phyloP scores from a whole-genome alignment of 345 rosid species.

The Camelina sativa region DNA sequence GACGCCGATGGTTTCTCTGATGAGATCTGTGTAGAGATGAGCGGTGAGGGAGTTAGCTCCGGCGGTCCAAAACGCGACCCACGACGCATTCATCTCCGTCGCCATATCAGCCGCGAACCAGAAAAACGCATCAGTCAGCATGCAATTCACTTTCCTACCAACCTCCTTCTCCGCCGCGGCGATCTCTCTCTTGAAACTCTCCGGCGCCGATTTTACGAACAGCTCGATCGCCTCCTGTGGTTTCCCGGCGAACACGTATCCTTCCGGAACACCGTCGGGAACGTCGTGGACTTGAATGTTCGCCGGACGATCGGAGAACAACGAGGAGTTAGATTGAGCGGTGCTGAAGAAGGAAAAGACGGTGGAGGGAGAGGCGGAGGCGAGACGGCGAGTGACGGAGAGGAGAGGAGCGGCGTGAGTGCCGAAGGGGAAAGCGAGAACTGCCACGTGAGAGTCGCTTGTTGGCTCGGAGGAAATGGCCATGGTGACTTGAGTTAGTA shows the following conservation, averaged over 20 bases:
- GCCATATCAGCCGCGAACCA: conserved; percentile 56
- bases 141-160: conserved; percentile 50
- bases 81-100: conserved; percentile 42
- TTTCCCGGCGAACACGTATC: conserved; percentile 36
- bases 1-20: conserved; percentile 37
- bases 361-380: conserved; percentile 47
- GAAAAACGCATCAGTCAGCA: conserved; percentile 62
- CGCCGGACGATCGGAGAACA: conserved; percentile 37
- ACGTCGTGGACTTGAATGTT: conserved; percentile 53
- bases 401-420: conserved; percentile 61
- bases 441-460: conserved; percentile 49
- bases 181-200: conserved; percentile 44
- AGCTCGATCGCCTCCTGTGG: conserved; percentile 54
- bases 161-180: conserved; percentile 46
- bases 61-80: conserved; percentile 56
- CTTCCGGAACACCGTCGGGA: conserved; percentile 41
- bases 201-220: conserved; percentile 50
- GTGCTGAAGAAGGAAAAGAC: conserved; percentile 67
- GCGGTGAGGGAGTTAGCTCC: conserved; percentile 51
- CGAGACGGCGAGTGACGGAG: conserved; percentile 50
- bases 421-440: conserved; percentile 67
- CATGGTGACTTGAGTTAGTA: not conserved
- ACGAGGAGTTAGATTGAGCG: conserved; percentile 41
- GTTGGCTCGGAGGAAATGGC: not conserved
- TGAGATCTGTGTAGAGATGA: conserved; percentile 51